phyloP scores from a whole-genome alignment of 345 rosid genomes.

The Noccaea bulbosa region DNA sequence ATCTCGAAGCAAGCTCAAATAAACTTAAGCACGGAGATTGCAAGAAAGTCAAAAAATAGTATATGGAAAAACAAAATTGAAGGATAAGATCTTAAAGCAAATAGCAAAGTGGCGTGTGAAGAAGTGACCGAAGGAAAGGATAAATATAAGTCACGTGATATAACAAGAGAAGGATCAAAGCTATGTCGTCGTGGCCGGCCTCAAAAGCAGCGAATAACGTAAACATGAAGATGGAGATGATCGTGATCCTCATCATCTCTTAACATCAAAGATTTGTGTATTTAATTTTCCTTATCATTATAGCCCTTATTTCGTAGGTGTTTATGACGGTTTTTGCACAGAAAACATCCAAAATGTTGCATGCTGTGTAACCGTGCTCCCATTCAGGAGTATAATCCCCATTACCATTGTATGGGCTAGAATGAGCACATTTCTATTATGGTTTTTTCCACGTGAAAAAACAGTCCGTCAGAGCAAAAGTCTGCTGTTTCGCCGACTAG shows the following conservation, averaged over 20 bases:
- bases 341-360: neutral
- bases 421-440: too few species aligned
- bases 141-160: constrained; percentile 13
- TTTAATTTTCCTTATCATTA: neutral
- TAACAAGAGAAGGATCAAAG: constrained; percentile 11
- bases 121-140: neutral
- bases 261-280: neutral
- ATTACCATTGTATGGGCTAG: too few species aligned
- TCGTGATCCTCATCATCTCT: neutral
- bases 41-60: neutral
- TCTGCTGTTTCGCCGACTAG: too few species aligned
- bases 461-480: too few species aligned
- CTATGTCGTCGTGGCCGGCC: neutral
- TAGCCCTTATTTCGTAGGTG: neutral
- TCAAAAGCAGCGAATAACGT: constrained; percentile 10
- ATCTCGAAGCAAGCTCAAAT: neutral
- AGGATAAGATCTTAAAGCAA: neutral
- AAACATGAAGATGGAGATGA: neutral
- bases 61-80: neutral
- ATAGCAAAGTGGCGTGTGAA: neutral
- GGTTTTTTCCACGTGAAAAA: too few species aligned
- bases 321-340: neutral
- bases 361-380: neutral
- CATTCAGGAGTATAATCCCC: neutral
- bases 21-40: neutral